Percentiles rank a stretch among this genome's conserved stretches.
Evolutionary conservation across 2,329 filamentous ascomycete species (phyloP).

Genomic region (Fusarium zealandicum): DNA sequence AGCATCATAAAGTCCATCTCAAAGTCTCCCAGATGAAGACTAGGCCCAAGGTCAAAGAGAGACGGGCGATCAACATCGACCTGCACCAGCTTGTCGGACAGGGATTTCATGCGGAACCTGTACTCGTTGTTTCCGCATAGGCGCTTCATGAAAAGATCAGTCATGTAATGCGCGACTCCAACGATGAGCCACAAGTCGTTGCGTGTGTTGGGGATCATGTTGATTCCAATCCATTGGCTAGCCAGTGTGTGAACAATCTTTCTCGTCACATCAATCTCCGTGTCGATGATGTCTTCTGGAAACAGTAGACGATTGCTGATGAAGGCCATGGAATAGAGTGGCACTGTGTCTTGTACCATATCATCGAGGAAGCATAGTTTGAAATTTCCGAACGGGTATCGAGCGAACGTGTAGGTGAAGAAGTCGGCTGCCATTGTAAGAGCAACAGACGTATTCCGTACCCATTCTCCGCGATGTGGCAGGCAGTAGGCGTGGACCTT

Average conservation of each 20-base stretch:
- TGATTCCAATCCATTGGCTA: slow-evolving; percentile 93
- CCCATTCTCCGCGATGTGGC: slow-evolving; percentile 80
- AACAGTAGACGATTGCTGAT: slow-evolving; percentile 88
- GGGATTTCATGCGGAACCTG: slow-evolving; percentile 84
- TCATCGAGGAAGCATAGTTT: slow-evolving; percentile 96
- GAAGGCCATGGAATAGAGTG: slow-evolving; percentile 83
- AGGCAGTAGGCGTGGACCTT: slow-evolving; percentile 92
- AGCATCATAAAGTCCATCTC: slow-evolving; percentile 89
- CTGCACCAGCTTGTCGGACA: slow-evolving; percentile 82
- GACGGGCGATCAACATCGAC: slow-evolving; percentile 84
- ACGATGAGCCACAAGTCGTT: slow-evolving; percentile 88
- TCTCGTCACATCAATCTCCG: slow-evolving; percentile 81
- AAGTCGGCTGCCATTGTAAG: slow-evolving; percentile 89
- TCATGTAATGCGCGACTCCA: slow-evolving; percentile 93
- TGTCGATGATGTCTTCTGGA: slow-evolving; percentile 84
- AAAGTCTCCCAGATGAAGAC: slow-evolving; percentile 81
- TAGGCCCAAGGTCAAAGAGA: slow-evolving; percentile 78
- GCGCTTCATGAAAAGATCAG: slow-evolving; percentile 88
- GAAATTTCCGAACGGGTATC: slow-evolving; percentile 91
- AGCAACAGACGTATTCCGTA: slow-evolving; percentile 85
- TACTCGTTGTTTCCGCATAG: slow-evolving; percentile 96
- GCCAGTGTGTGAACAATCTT: slow-evolving; percentile 84
- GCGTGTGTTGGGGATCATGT: slow-evolving; percentile 82
- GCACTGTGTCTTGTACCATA: slow-evolving; percentile 74
- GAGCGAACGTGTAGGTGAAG: slow-evolving; percentile 86